Conservation (phyloP, 179 eudicot species). For the Corrigiola litoralis region DNA sequence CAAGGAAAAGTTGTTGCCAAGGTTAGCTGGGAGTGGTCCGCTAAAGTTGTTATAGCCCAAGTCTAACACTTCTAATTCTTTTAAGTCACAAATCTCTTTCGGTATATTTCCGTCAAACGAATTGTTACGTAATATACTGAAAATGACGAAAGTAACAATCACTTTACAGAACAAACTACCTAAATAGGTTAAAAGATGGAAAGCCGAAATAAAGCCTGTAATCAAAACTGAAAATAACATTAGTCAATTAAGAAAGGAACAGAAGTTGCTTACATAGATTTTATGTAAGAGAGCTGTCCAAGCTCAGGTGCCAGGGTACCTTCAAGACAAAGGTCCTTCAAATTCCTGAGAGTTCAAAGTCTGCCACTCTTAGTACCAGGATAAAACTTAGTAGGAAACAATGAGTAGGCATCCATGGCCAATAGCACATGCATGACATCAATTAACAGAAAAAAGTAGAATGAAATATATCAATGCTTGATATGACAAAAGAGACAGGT, state of each 20-base stretch:
- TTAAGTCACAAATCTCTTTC: constrained; percentile 40
- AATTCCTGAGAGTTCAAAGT: constrained; percentile 37
- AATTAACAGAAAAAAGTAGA: neutral
- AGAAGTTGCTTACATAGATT: constrained; percentile 47
- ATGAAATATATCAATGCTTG: too few relatives aligned
- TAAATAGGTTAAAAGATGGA: neutral
- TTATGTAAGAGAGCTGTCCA: constrained; percentile 48
- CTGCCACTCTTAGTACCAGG: neutral
- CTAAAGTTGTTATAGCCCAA: constrained; percentile 62
- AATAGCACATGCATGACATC: neutral
- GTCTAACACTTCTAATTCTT: constrained; percentile 62
- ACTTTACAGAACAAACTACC: neutral
- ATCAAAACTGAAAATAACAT: neutral
- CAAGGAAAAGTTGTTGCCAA: constrained; percentile 46
- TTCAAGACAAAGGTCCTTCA: constrained; percentile 60
- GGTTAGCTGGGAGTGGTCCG: constrained; percentile 45
- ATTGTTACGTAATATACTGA: constrained; percentile 68
- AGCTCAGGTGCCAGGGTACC: constrained; percentile 69
- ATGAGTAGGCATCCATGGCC: neutral
- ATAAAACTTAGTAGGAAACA: neutral
- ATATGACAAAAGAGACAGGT: too few relatives aligned
- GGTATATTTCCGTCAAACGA: constrained; percentile 60
- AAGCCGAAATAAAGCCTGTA: neutral
- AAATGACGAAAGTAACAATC: constrained; percentile 1
- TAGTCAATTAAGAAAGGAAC: neutral